Percentiles rank a stretch among this genome's conserved stretches.
Evolutionary conservation across 257 asterid species (phyloP).

Genomic region (Solanum corneliomulleri): DNA sequence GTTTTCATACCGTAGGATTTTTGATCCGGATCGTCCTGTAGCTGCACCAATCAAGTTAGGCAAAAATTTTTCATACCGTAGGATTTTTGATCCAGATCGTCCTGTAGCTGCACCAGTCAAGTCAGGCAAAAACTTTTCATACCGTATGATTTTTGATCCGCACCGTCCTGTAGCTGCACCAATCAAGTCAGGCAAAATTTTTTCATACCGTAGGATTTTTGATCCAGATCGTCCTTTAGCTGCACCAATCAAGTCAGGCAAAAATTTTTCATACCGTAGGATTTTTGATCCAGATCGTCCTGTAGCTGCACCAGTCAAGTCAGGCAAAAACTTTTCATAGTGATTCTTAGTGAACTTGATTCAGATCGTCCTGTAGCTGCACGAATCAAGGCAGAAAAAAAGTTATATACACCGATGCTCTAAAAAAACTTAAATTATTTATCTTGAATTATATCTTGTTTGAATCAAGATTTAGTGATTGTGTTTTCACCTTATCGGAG

Average conservation of each 20-base stretch:
- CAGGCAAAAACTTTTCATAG: no score
- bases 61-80: not conserved
- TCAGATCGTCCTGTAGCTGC: no score
- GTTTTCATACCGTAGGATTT: no score
- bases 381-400: not conserved
- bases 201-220: no score
- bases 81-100: not conserved
- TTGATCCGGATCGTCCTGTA: not conserved
- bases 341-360: no score
- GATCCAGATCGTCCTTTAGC: not conserved
- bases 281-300: not conserved
- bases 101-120: no score
- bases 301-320: no score
- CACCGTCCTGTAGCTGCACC: not conserved
- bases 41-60: not conserved
- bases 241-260: not conserved
- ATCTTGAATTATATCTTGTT: not conserved
- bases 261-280: accelerated
- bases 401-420: not conserved
- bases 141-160: no score
- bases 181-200: not conserved
- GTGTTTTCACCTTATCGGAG: not conserved
- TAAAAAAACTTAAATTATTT: not conserved
- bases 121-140: no score
- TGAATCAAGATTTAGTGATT: not conserved